Evolutionary conservation across 306 rosid genomes (phyloP).

Genomic region (Medicago ruthenica): DNA sequence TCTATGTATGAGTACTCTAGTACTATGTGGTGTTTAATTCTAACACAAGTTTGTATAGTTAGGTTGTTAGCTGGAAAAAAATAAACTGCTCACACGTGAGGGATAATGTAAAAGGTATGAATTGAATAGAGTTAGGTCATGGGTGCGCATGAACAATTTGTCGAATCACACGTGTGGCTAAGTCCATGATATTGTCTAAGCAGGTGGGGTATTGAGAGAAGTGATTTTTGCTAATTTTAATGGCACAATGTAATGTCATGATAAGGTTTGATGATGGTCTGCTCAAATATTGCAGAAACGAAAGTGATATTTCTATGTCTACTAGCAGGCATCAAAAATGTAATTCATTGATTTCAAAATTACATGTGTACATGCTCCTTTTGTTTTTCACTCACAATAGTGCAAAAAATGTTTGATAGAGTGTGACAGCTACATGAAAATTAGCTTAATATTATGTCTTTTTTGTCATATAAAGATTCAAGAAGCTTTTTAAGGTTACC

Average conservation of each 20-base stretch:
- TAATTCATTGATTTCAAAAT: background rate
- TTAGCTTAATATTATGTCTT: slow-evolving; percentile 40
- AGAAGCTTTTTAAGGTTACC: background rate
- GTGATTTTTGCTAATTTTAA: slow-evolving; percentile 35
- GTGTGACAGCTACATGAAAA: slow-evolving; percentile 30
- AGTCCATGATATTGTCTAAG: slow-evolving; percentile 44
- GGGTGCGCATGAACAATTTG: slow-evolving; percentile 57
- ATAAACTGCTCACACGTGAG: slow-evolving; percentile 52
- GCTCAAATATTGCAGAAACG: slow-evolving; percentile 48
- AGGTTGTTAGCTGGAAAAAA: slow-evolving; percentile 10
- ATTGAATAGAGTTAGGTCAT: slow-evolving; percentile 47
- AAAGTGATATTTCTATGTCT: slow-evolving; percentile 59
- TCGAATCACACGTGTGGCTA: slow-evolving; percentile 55
- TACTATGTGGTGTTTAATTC: background rate
- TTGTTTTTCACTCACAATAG: slow-evolving; percentile 20
- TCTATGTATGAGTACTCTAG: too few relatives aligned
- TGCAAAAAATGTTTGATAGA: background rate
- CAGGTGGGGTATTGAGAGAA: slow-evolving; percentile 66
- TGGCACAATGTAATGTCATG: slow-evolving; percentile 45
- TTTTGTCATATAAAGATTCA: slow-evolving; percentile 41
- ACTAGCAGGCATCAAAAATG: slow-evolving; percentile 36
- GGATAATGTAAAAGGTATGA: slow-evolving; percentile 48
- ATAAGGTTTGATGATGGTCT: slow-evolving; percentile 57
- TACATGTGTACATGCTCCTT: slow-evolving; percentile 19
- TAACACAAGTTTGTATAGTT: background rate